Base-by-base conservation (phyloP, 202 grass and related monocot species). In the Zoysia matrella region DNA sequence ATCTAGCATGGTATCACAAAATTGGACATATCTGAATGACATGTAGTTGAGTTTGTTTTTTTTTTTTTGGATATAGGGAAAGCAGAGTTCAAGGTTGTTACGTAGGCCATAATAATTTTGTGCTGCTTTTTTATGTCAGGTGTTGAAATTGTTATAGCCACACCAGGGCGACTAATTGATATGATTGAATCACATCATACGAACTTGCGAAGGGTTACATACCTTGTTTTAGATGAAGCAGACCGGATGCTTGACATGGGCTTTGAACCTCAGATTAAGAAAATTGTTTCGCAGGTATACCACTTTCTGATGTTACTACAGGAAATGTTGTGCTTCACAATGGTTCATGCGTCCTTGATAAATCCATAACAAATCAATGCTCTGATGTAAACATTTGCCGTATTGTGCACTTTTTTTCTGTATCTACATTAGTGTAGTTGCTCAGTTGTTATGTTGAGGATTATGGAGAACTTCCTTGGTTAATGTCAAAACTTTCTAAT, bases 211-310 rank as follows among this genome's bases (percentile, higher is more conserved):
- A 88, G 97, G 74, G 87, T 99, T 42, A 99, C 97, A 69, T 99
- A 96, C 86, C 93, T 99, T 76, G 97, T 99, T 89, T 90, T 99
- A 87, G 93, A 99, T 60, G 97, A 99, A 82, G 97, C 97, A 40
- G 93, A 94, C 67, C 89, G 93, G 46, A 99, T 99, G 97, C 81
- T 99, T 67, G 97, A 96, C 80, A 99, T 99, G 97, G 97, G 97
- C 44, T 99, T 99, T 30, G 22, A 30, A 30, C 22, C 22, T 30
- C 22, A 30, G 22, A 30, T 30, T 30, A 30, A 30, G 22, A 30
- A 30, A 30, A 30, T 30, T 30, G 22, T 30, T 30, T 30, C 22
- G 22, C 22, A 30, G 22, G 22, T 30, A 30, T 30, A 30, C 22
- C 22, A 30, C 22, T 30, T 30, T 30, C 22, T 30, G 22, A 30